phyloP scores from a whole-genome alignment of 148 eudicot genomes.

The Tetragonia tetragonoides region DNA sequence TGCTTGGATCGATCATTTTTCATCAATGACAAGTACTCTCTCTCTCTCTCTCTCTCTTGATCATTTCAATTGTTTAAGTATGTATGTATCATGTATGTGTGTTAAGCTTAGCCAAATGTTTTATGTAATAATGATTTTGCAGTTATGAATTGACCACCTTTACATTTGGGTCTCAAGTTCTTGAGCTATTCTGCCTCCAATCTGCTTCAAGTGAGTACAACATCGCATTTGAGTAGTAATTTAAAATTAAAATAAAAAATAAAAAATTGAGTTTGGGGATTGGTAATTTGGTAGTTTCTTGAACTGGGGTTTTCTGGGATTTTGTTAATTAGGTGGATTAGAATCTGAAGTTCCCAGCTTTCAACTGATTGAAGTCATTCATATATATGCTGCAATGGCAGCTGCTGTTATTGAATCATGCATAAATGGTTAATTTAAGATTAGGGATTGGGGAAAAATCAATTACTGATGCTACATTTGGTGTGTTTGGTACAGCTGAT shows the following conservation, averaged over 20 bases:
- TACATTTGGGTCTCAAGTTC: constrained; percentile 82
- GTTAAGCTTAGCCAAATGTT: background rate
- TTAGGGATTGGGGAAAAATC: background rate
- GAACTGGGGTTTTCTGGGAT: constrained; percentile 6
- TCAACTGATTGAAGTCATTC: background rate
- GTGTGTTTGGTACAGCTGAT: constrained; percentile 66
- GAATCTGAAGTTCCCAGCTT: background rate
- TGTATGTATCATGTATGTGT: background rate
- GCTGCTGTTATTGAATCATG: background rate
- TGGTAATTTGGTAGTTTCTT: background rate
- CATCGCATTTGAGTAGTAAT: background rate
- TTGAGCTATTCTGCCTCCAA: constrained; percentile 74
- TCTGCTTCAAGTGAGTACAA: constrained; percentile 78
- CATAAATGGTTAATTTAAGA: background rate
- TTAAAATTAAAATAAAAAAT: background rate
- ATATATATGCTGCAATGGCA: background rate
- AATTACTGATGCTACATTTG: constrained; percentile 2
- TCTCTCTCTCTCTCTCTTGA: background rate
- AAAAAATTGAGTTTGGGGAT: background rate
- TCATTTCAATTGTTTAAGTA: background rate
- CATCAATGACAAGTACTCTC: constrained; percentile 66
- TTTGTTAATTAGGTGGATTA: background rate
- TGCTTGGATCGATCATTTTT: constrained; percentile 79
- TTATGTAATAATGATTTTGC: constrained; percentile 15
- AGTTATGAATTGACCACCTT: constrained; percentile 82